phyloP scores from a whole-genome alignment of 768 basidiomycete species.

The Amanita muscaria region DNA sequence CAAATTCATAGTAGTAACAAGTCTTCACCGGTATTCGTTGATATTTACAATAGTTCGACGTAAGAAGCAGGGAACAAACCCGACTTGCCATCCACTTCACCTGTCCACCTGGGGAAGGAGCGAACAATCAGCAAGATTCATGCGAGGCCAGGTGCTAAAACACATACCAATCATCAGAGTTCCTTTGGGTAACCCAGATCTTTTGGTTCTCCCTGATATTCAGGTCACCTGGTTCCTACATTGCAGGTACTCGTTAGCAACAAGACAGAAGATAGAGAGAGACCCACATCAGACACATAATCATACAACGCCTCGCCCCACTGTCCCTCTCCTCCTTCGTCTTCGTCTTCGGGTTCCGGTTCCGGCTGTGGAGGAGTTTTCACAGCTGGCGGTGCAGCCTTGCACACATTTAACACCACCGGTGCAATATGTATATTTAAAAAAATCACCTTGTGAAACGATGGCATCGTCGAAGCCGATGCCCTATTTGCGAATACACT shows the following conservation, averaged over 20 bases:
- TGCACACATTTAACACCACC: constrained; percentile 10
- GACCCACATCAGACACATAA: constrained; percentile 50
- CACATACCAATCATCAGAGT: constrained; percentile 69
- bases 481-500: constrained; percentile 28
- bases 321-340: constrained; percentile 42
- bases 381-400: constrained; percentile 15
- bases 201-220: constrained; percentile 45
- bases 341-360: constrained; percentile 25
- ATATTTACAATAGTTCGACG: no score
- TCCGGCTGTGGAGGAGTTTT: constrained; percentile 19
- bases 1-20: no score
- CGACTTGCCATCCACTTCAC: no score
- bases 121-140: no score
- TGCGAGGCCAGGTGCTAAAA: no score
- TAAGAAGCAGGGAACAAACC: no score
- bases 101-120: constrained; percentile 60
- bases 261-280: constrained; percentile 3
- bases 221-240: no score
- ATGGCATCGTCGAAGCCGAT: background rate
- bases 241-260: no score
- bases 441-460: constrained; percentile 3
- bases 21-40: no score
- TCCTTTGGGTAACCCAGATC: constrained; percentile 56
- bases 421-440: no score
- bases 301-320: constrained; percentile 79